These are phyloP conservation scores for Candida nemodendra DNA, from an alignment of 805 yeast species.

Conservation along the genomic window DNA sequence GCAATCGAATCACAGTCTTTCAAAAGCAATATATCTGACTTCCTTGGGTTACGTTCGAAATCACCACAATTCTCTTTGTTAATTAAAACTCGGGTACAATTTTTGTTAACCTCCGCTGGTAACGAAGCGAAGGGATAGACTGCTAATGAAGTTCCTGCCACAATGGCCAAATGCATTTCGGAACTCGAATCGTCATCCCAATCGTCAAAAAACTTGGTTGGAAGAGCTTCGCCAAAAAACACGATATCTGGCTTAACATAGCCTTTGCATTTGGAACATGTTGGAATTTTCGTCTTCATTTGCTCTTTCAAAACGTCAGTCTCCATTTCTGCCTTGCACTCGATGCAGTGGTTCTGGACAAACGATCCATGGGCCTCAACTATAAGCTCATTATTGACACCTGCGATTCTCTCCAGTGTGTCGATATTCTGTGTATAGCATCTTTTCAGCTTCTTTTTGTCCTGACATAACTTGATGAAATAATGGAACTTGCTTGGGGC, in stretches of 20 bases:
- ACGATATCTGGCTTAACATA: slow-evolving; percentile 91
- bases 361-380: slow-evolving; percentile 97
- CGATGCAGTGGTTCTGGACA: slow-evolving; percentile 79
- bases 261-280: slow-evolving; percentile 67
- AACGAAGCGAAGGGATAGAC: slow-evolving; percentile 89
- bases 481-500: slow-evolving; percentile 80
- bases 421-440: slow-evolving; percentile 93
- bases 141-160: slow-evolving; percentile 89
- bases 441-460: slow-evolving; percentile 58
- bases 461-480: slow-evolving; percentile 65
- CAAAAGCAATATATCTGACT: slow-evolving; percentile 57
- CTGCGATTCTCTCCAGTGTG: slow-evolving; percentile 84
- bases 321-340: slow-evolving; percentile 59
- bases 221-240: slow-evolving; percentile 89
- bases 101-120: slow-evolving; percentile 59
- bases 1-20: slow-evolving; percentile 71
- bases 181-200: slow-evolving; percentile 60
- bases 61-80: slow-evolving; percentile 81
- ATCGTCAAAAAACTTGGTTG: slow-evolving; percentile 59
- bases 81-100: slow-evolving; percentile 59
- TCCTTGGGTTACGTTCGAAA: slow-evolving; percentile 51
- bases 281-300: slow-evolving; percentile 41
- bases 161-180: slow-evolving; percentile 66
- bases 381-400: slow-evolving; percentile 58
- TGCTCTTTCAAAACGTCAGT: slow-evolving; percentile 42